Evolutionary conservation across 192 early-diverging fungal genomes (phyloP), one percentile per base, ranked within the genome.

Genomic region (Coemansia sp.): DNA sequence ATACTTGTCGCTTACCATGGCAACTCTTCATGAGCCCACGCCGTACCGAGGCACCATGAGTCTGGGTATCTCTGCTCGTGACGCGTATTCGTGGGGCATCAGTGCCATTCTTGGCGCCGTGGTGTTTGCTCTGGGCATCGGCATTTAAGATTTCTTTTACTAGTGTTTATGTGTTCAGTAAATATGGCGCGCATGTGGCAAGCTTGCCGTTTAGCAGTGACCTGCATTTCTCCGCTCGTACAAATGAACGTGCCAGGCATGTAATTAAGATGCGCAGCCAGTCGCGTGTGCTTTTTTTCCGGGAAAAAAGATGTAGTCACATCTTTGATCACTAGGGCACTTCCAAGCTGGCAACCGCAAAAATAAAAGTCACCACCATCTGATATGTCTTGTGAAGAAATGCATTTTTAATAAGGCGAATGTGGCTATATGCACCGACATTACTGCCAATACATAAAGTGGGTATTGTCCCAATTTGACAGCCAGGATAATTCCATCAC

Each of bases 101-200:
- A 48, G 56, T 21, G 53, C 39, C 28, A 21, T 68, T 16, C 40
- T 68, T 36, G 42, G 39, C 26, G 51, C 42, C 4, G 34, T 52
- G 9, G 34, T 44, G 11, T 17, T 64, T 31, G 49, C 61, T 8
- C 42, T 75, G 53, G 61, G 71, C 38, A 38, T 48, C 16, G 34
- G 53, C 14, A 30, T 64, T 17, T 68, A 64, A 38, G 6, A 5
- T 11, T 41, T 17, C 10, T 21, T 23, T 34, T 31, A 11, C 9
- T 40, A 23, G n/a, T n/a, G n/a, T n/a, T n/a, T n/a, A n/a, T n/a
- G 7, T 9, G 7, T 34, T 34, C 32, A 10, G 32, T 10, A 34
- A 34, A 34, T 34, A 34, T 34, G 32, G 32, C 32, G 6, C 7
- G 32, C 32, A 34, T 34, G 10, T 34, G 32, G 32, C 32, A 34